These are phyloP conservation scores for Penicillium angulare DNA, from an alignment of 495 filamentous ascomycete species.

Conservation along the genomic window DNA sequence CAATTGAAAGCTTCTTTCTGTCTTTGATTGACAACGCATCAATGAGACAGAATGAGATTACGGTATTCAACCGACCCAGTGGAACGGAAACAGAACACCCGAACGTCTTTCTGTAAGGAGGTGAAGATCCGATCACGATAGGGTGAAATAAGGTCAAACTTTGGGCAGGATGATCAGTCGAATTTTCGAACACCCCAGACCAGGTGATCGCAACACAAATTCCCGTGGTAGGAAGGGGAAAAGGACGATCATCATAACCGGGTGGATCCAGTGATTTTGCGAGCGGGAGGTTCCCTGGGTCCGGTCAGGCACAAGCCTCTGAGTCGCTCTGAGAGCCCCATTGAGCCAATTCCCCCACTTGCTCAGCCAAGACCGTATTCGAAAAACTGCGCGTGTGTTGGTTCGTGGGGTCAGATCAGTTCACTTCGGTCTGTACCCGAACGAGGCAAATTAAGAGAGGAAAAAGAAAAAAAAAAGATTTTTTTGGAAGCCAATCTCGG, in stretches of 20 bases:
- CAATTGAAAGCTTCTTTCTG: no score
- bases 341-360: not conserved
- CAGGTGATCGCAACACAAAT: not conserved
- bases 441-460: constrained; percentile 10
- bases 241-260: constrained; percentile 6
- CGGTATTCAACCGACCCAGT: no score
- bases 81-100: not conserved
- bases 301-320: constrained; percentile 16
- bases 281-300: constrained; percentile 19
- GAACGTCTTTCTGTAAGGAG: constrained; percentile 1
- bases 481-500: constrained; percentile 16
- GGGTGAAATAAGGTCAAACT: not conserved
- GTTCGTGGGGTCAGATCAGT: no score
- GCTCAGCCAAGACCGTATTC: not conserved
- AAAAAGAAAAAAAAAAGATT: not conserved
- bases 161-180: constrained; percentile 6
- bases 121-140: not conserved
- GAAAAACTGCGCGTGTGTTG: no score
- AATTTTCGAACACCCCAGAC: constrained; percentile 13
- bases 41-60: no score
- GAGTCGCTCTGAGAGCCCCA: constrained; percentile 8
- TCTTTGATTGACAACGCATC: constrained; percentile 1
- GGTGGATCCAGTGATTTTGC: not conserved
- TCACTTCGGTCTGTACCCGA: constrained; percentile 12
- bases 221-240: constrained; percentile 7